Evolutionary conservation across 306 rosid species (phyloP).

Genomic region (Purshia tridentata): DNA sequence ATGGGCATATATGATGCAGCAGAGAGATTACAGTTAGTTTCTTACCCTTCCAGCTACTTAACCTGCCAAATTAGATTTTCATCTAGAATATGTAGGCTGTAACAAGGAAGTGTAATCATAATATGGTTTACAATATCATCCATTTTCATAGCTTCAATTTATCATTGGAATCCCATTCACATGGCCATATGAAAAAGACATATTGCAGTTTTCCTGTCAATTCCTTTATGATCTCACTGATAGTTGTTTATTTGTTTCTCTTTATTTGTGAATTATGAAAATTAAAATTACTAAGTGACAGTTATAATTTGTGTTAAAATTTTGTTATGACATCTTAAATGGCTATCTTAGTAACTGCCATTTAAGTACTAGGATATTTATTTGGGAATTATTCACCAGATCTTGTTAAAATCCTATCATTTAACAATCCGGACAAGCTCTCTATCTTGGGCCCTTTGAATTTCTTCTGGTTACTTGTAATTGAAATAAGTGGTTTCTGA

Average conservation of each 20-base stretch:
- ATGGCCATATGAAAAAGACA: neutral
- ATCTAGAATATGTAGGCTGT: constrained; percentile 4
- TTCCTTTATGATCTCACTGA: neutral
- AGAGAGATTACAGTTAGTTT: constrained; percentile 85
- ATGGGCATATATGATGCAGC: constrained; percentile 96
- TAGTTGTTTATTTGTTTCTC: neutral
- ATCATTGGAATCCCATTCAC: neutral
- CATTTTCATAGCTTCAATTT: neutral
- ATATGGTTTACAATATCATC: neutral
- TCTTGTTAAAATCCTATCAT: neutral
- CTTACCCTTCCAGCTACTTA: constrained; percentile 24
- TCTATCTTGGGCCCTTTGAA: neutral
- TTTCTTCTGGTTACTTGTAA: neutral
- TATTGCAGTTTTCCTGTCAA: neutral
- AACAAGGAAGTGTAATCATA: constrained; percentile 12
- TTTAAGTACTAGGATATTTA: neutral
- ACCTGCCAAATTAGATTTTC: constrained; percentile 25
- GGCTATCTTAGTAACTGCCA: neutral
- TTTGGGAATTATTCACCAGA: neutral
- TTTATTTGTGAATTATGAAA: neutral
- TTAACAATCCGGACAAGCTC: neutral
- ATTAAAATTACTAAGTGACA: neutral
- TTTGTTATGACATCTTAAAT: neutral
- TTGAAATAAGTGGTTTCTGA: neutral
- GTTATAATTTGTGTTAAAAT: neutral